Evolutionary conservation across 352 stramenopile genomes (phyloP).

Genomic region (Pythium sukuiense): DNA sequence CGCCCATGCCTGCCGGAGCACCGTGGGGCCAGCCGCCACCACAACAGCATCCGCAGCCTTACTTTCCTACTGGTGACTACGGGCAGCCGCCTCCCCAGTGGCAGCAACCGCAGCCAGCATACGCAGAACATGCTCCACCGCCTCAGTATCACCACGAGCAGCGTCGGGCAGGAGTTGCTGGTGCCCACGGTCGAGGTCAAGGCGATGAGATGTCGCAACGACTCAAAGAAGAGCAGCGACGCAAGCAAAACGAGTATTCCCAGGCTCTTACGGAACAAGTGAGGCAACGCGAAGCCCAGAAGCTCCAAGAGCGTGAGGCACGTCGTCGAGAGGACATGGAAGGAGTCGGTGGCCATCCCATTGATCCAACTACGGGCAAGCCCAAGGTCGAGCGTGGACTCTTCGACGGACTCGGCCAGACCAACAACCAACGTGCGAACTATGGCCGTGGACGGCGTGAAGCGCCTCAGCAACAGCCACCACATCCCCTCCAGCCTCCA

Average conservation of each 20-base stretch:
- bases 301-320: conserved; percentile 40
- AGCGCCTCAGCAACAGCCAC: not conserved
- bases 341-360: not conserved
- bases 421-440: conserved; percentile 32
- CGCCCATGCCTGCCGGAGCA: no score
- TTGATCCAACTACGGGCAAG: no score
- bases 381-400: conserved; percentile 21
- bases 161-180: not conserved
- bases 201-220: conserved; percentile 23
- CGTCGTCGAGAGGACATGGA: conserved; percentile 24
- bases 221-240: conserved; percentile 53
- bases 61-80: conserved; percentile 1
- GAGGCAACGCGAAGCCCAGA: conserved; percentile 50
- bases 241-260: conserved; percentile 55
- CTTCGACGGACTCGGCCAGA: conserved; percentile 50
- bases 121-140: not conserved
- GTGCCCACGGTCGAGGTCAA: conserved; percentile 11
- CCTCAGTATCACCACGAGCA: conserved; percentile 22
- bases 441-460: conserved; percentile 49
- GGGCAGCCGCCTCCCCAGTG: no score
- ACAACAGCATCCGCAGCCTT: not conserved
- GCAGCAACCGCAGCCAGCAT: no score
- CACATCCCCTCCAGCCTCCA: not conserved
- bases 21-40: no score
- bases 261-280: conserved; percentile 58